Evolutionary conservation across 345 rosid genomes (phyloP), one percentile per base, ranked within the genome.

Genomic region (Citrus medica): DNA sequence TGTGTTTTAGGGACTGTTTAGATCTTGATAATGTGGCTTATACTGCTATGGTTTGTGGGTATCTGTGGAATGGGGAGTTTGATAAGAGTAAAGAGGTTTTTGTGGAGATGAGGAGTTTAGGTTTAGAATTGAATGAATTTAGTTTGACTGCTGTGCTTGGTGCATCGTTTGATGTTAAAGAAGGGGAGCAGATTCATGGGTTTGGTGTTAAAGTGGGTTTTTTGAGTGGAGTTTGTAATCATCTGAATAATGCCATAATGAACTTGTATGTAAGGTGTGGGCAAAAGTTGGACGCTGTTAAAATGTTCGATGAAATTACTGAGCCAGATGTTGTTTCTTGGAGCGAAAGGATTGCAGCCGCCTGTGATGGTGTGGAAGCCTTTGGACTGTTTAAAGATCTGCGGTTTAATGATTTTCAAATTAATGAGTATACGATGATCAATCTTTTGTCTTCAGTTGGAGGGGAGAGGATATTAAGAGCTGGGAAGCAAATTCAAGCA

Each of bases 181-280:
- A 87, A 79, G 89, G 89, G 58, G 75, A 78, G 69, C 85, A 81
- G 77, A 75, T 87, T 63, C 89, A 87, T 71, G 89, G 79, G 9
- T 51, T 81, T 81, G 87, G 82, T 42, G 64, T 81, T 61, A 87
- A 87, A 78, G 40, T 51, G 82, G 86, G 89, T 22, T 77, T 87
- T 33, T 68, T 81, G 56, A 16, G 67, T 71, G 78, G 81, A 48
- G 62, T 80, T 68, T 84, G 83, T 22, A 42, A 83, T 78, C 79
- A 82, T 77, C 78, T 87, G 71, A 84, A 73, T 56, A 84, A 87
- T 77, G 84, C 89, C n/a, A 24, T 84, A 22, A 83, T 79, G 86
- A 72, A 73, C 40, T 58, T 87, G 89, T 83, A 84, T 55, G 74
- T 27, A n/a, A 70, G 84, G 77, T 83, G 78, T 59, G 82, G 83